Evolutionary conservation across 176 grass and related monocot species (phyloP), one percentile per base, ranked within the genome.

Genomic region (Dendrocalamus sinicus): DNA sequence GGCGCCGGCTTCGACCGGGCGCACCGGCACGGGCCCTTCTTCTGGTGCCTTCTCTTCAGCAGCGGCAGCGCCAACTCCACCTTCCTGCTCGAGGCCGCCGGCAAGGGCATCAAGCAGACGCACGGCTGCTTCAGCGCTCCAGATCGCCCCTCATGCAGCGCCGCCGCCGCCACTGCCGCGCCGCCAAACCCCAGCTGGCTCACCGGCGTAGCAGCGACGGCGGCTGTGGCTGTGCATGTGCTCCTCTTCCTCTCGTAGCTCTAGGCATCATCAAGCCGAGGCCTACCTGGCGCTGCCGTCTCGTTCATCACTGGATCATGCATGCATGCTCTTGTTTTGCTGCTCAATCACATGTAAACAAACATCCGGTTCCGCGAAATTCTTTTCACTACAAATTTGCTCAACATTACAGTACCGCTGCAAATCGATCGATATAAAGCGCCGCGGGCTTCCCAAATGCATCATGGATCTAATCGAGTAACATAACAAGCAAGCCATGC

Each of bases 31-130:
- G 91, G 91, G n/a, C 88, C 95, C 8, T 93, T 86, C 85, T 93
- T 98, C 80, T 95, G 96, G 96, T 92, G 91, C 79, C 72, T 95
- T 63, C 89, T 98, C 72, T 94, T 95, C 77, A 98, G 90, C 84
- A 86, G 81, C 61, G 91, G 93, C 69, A 92, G 75, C 41, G 50
- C 86, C 59, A 91, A 90, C 73, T 84, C 89, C 47, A 98, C 76
- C 57, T 95, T 98, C 86, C 80, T 76, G 70, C 86, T 98, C 9
- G 96, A 95, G 80, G 91, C 88, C 73, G 90, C 82, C 51, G 89
- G 88, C 22, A 90, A 70, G 69, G 91, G 88, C 69, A 88, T 98
- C 78, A n/a, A 64, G 7, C 96, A 98, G 86, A 85, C 76, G 67
- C 91, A 62, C 13, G 93, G 96, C 50, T 98, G 96, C 75, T 98